Conservation (phyloP, 202 grass and related monocot species). For the Alloteropsis angusta region DNA sequence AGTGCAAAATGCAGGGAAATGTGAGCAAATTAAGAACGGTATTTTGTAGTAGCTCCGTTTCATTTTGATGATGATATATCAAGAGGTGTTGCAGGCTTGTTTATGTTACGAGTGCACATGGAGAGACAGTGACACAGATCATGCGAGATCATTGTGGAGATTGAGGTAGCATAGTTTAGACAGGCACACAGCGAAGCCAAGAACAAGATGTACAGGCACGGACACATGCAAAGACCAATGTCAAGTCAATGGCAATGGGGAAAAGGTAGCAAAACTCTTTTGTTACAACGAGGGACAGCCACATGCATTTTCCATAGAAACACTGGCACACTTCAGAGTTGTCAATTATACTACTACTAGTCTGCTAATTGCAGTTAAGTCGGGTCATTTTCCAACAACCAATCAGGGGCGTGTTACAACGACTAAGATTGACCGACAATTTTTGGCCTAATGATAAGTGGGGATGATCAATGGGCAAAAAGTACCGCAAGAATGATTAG, state of each 20-base stretch:
- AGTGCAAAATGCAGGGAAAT: neutral
- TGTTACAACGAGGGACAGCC: neutral
- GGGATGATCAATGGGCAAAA: neutral
- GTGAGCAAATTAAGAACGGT: neutral
- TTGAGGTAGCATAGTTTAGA: neutral
- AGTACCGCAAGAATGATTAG: neutral
- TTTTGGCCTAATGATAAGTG: neutral
- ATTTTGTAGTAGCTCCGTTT: neutral
- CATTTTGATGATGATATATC: neutral
- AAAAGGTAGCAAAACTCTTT: neutral
- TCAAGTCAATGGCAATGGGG: neutral
- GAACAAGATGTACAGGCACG: neutral
- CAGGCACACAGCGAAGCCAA: neutral
- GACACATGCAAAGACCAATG: neutral
- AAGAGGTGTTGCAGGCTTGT: neutral
- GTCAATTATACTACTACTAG: too few species aligned
- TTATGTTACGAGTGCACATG: neutral
- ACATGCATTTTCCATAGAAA: neutral
- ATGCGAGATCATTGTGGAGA: neutral
- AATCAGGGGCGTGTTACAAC: neutral
- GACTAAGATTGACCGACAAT: neutral
- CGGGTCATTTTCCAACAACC: neutral
- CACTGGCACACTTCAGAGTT: neutral
- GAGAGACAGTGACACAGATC: neutral
- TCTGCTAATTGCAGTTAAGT: neutral